phyloP scores from a whole-genome alignment of 2,329 filamentous ascomycete genomes.

The Aspergillus spinulosporus region DNA sequence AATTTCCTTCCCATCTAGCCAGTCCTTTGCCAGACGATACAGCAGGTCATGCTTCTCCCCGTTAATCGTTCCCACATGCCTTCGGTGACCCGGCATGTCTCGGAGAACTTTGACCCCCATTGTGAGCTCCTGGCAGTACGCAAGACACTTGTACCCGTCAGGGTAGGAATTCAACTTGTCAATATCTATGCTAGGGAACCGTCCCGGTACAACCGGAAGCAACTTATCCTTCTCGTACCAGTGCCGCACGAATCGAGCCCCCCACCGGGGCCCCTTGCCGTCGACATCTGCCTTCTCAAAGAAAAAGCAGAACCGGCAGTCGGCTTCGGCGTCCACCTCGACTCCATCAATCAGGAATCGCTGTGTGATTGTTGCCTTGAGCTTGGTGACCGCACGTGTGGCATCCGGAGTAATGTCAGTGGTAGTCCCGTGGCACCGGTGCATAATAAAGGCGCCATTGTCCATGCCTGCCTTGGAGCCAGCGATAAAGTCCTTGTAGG shows the following conservation, averaged over 20 bases:
- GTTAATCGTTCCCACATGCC: slow-evolving; percentile 34
- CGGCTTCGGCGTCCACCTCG: slow-evolving; percentile 50
- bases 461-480: slow-evolving; percentile 54
- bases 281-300: slow-evolving; percentile 42
- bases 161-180: slow-evolving; percentile 45
- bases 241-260: slow-evolving; percentile 48
- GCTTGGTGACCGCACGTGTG: slow-evolving; percentile 49
- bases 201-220: slow-evolving; percentile 46
- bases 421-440: slow-evolving; percentile 50
- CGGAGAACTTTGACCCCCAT: slow-evolving; percentile 48
- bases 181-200: slow-evolving; percentile 45
- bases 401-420: slow-evolving; percentile 46
- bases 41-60: slow-evolving; percentile 50
- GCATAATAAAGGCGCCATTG: slow-evolving; percentile 58
- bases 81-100: slow-evolving; percentile 50
- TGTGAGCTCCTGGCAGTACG: slow-evolving; percentile 46
- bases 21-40: slow-evolving; percentile 47
- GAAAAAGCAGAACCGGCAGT: slow-evolving; percentile 52
- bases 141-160: slow-evolving; percentile 48
- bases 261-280: slow-evolving; percentile 36
- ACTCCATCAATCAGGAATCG: slow-evolving; percentile 45
- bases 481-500: slow-evolving; percentile 48
- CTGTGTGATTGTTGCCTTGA: slow-evolving; percentile 55
- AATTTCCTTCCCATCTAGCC: slow-evolving; percentile 46
- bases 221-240: slow-evolving; percentile 58